These are phyloP conservation scores for Stephania yunnanensis DNA, from an alignment of 164 flowering plant species.

Conservation along the genomic window DNA sequence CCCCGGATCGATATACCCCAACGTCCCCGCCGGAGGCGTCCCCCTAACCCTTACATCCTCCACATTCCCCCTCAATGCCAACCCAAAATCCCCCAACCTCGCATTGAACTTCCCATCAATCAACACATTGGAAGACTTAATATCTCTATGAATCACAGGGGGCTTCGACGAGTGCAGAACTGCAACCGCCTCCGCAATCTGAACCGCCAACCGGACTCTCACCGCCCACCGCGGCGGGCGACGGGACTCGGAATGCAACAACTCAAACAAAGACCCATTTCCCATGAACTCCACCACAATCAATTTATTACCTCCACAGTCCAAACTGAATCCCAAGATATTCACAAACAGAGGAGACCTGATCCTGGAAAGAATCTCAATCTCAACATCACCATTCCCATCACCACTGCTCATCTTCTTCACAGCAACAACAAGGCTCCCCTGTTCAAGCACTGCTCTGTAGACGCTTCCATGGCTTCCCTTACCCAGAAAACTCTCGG, in stretches of 20 bases:
- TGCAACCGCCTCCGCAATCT: constrained; percentile 53
- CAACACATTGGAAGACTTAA: constrained; percentile 76
- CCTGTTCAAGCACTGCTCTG: constrained; percentile 51
- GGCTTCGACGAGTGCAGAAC: constrained; percentile 59
- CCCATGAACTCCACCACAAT: constrained; percentile 84
- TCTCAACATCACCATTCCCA: constrained; percentile 62
- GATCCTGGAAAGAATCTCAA: constrained; percentile 62
- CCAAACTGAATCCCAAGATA: constrained; percentile 50
- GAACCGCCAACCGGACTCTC: constrained; percentile 52
- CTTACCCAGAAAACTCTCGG: constrained; percentile 56
- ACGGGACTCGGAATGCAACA: constrained; percentile 35
- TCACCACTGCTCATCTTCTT: constrained; percentile 22
- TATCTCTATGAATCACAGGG: constrained; percentile 89
- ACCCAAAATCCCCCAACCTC: constrained; percentile 73
- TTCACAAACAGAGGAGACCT: constrained; percentile 54
- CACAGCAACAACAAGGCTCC: constrained; percentile 59
- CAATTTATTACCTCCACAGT: constrained; percentile 23
- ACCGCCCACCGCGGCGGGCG: constrained; percentile 53
- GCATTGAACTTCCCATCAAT: constrained; percentile 55
- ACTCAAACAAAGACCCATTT: constrained; percentile 65
- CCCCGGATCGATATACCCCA: constrained; percentile 73
- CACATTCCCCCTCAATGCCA: constrained; percentile 69
- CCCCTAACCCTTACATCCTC: constrained; percentile 49
- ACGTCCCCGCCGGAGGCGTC: constrained; percentile 82
- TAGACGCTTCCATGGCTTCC: constrained; percentile 89